Conservation (phyloP, 768 basidiomycete species). For the Phlebiopsis flavidoalba region DNA sequence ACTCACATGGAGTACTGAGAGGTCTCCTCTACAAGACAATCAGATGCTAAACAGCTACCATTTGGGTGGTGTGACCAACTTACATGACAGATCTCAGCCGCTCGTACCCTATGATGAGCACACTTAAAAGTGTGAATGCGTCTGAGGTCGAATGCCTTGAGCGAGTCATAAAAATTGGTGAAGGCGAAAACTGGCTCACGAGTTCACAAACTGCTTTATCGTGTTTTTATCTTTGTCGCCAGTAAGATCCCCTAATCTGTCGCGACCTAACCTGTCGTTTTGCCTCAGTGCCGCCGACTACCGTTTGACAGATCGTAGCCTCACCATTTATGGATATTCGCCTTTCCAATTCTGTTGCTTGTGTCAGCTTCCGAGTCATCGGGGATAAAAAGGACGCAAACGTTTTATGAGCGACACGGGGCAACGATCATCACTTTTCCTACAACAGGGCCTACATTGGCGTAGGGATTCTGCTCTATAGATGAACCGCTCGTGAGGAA, state of each 20-base stretch:
- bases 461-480: conserved; percentile 81
- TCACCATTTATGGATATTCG: conserved; percentile 93
- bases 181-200: conserved; percentile 38
- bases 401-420: conserved; percentile 87
- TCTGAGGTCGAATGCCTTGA: conserved; percentile 30
- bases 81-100: conserved; percentile 80
- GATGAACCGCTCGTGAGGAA: background rate
- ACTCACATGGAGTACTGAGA: conserved; percentile 63
- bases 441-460: conserved; percentile 45
- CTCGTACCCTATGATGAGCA: conserved; percentile 94
- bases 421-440: conserved; percentile 91
- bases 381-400: conserved; percentile 28
- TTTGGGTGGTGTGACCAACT: conserved; percentile 21
- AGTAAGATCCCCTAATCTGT: conserved; percentile 52
- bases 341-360: conserved; percentile 81
- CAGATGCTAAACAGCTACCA: background rate
- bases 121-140: conserved; percentile 75
- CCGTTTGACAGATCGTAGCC: conserved; percentile 24
- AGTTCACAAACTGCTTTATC: conserved; percentile 70
- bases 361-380: background rate
- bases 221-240: conserved; percentile 53
- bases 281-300: background rate
- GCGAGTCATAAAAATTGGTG: background rate
- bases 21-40: conserved; percentile 37
- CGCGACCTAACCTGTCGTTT: conserved; percentile 42